Percentiles rank a stretch among this genome's conserved stretches.
Evolutionary conservation across 768 basidiomycete species (phyloP).

Genomic region (Mycena epipterygia): DNA sequence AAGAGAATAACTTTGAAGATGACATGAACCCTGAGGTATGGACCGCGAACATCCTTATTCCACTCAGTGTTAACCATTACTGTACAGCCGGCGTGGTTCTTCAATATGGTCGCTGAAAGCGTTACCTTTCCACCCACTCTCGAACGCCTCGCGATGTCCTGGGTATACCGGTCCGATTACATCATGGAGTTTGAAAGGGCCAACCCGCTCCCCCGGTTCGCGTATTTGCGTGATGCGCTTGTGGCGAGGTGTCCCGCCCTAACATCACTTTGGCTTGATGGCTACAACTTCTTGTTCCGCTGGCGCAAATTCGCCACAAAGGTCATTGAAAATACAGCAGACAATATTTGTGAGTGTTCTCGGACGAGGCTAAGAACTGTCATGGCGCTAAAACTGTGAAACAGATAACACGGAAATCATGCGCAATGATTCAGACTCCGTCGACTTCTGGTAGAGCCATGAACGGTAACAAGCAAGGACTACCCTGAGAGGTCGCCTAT

Average conservation of each 20-base stretch:
- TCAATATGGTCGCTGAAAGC: background rate
- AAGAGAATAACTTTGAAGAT: background rate
- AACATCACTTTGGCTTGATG: slow-evolving; percentile 7
- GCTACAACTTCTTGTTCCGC: background rate
- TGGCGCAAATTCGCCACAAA: background rate
- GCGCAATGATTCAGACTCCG: too few species aligned
- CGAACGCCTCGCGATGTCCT: background rate
- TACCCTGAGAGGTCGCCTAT: too few species aligned
- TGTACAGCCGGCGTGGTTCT: background rate
- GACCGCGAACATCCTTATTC: too few species aligned
- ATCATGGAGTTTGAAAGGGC: too few species aligned
- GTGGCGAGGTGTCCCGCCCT: background rate
- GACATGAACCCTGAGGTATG: background rate
- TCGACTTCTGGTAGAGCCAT: too few species aligned
- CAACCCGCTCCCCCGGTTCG: background rate
- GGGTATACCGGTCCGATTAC: background rate
- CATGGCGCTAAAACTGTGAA: background rate
- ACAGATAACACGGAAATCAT: background rate
- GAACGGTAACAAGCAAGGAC: too few species aligned
- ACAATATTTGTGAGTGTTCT: background rate
- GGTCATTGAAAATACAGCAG: background rate
- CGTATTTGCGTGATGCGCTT: background rate
- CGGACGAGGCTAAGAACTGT: too few species aligned
- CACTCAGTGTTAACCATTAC: background rate
- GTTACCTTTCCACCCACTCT: background rate